These are phyloP conservation scores for Capronia americana DNA, from an alignment of 2,329 filamentous ascomycete genomes.

Conservation along the genomic window DNA sequence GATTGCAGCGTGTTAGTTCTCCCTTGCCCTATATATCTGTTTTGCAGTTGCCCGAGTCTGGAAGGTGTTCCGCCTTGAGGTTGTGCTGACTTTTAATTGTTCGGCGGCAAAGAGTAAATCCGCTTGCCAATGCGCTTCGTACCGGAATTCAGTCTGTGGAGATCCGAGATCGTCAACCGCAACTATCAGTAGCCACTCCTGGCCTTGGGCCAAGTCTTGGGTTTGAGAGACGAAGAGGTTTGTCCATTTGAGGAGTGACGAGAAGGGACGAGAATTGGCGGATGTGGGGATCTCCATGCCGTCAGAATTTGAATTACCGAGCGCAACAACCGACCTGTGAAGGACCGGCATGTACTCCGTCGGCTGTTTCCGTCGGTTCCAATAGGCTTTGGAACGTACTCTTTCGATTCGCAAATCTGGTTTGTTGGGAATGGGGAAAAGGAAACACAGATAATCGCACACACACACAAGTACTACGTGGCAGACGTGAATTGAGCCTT, in stretches of 20 bases:
- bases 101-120: constrained; percentile 16
- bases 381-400: neutral
- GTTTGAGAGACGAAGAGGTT: neutral
- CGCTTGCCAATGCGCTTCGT: neutral
- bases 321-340: constrained; percentile 5
- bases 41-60: neutral
- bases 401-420: neutral
- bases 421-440: neutral
- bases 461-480: neutral
- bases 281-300: constrained; percentile 9
- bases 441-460: neutral
- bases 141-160: neutral
- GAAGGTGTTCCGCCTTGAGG: neutral
- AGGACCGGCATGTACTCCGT: neutral
- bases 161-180: neutral
- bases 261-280: neutral
- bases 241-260: neutral
- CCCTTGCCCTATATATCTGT: neutral
- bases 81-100: neutral
- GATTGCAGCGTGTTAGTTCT: neutral
- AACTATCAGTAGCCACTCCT: neutral
- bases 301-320: constrained; percentile 12
- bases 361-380: constrained; percentile 1
- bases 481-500: neutral
- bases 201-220: neutral